Base-by-base conservation (phyloP, 345 rosid species). In the Balakata baccata region DNA sequence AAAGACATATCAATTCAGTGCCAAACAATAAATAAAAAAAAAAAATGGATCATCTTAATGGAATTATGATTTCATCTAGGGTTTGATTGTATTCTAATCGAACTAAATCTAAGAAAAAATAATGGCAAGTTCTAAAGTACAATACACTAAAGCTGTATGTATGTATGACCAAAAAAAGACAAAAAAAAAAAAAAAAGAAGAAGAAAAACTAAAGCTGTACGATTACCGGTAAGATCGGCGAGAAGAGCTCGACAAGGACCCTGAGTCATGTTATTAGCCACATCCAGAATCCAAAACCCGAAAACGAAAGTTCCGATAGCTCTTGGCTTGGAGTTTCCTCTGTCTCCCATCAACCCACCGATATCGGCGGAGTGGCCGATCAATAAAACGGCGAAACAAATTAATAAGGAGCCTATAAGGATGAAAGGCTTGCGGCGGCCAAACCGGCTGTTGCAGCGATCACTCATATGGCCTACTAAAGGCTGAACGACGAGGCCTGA, bases 201-300 rank as follows among this genome's bases (percentile, higher is more conserved):
- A n/a, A n/a, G n/a, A n/a, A n/a, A 16, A 22, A 18, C 20, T 13
- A 53, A 51, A 70, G 16, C 13, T 39, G 22, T 41, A 74, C 20
- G 70, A 70, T 76, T 82, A 94, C 97, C 98, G 57, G 98, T 93
- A 66, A 95, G 96, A 88, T 93, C 97, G 17, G 93, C 98, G 3
- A 95, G 97, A 54, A 95, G 88, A 79, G 99, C 99, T 83, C 98
- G 78, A 70, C 98, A 92, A 49, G 97, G 97, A 61, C 98, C 99
- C 56, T 92, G 98, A 79, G 98, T 95, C 90, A 85, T 83, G 54
- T 95, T 95, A 79, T 95, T 95, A 49, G 98, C 98, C 3, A 92
- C 85, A 77, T 95, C 96, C 45, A 95, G 92, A 53, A 91, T 88
- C 97, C 98, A 95, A 78, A 95, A 95, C 70, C 98, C 99, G 29